phyloP scores from a whole-genome alignment of 2,329 filamentous ascomycete species.

The Trichophyton benhamiae region DNA sequence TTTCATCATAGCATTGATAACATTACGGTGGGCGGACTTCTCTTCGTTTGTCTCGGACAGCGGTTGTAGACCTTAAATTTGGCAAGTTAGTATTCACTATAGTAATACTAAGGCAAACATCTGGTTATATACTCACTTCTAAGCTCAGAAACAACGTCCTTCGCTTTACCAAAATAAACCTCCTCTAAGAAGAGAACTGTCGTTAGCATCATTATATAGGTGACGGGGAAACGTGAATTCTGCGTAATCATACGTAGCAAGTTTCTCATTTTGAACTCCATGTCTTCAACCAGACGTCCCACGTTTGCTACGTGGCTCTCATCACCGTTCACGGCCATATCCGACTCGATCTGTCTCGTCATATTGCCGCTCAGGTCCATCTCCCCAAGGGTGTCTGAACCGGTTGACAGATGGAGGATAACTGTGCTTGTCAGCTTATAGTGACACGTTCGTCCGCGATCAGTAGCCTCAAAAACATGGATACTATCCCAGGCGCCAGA shows the following conservation, averaged over 20 bases:
- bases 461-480: constrained; percentile 93
- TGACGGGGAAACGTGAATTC: background rate
- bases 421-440: constrained; percentile 98
- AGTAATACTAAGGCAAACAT: background rate
- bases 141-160: constrained; percentile 93
- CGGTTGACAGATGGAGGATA: constrained; percentile 71
- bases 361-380: constrained; percentile 95
- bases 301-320: constrained; percentile 93
- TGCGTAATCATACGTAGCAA: constrained; percentile 49
- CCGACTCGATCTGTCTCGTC: constrained; percentile 90
- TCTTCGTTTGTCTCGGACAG: constrained; percentile 77
- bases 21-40: constrained; percentile 72
- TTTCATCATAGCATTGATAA: constrained; percentile 54
- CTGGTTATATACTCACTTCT: constrained; percentile 47
- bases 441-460: constrained; percentile 80
- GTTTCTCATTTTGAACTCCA: constrained; percentile 99
- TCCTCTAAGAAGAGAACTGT: constrained; percentile 47
- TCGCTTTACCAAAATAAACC: constrained; percentile 98
- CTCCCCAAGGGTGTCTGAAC: constrained; percentile 56
- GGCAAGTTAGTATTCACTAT: constrained; percentile 10
- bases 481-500: constrained; percentile 94
- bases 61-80: constrained; percentile 49
- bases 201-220: constrained; percentile 11
- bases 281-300: constrained; percentile 88
- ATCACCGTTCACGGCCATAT: constrained; percentile 79